Conservation (phyloP, 179 eudicot species). For the Patellifolia procumbens region DNA sequence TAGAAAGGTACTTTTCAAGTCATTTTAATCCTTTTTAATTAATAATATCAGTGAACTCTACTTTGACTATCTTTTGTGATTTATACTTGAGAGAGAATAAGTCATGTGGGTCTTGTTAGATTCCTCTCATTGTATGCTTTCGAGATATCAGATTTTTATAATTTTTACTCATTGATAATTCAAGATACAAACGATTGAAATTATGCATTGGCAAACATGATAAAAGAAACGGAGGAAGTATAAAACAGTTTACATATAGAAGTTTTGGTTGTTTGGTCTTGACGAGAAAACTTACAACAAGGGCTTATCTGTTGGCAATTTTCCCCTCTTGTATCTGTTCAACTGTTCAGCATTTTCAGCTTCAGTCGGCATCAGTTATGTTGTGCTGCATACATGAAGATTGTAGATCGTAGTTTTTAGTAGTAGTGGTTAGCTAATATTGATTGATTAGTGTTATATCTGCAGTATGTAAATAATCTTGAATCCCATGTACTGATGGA, state of each 20-base stretch:
- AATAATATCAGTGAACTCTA: background rate
- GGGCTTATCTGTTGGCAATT: background rate
- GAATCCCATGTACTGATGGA: conserved; percentile 1
- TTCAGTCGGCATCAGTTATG: background rate
- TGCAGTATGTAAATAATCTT: background rate
- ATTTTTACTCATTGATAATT: no score
- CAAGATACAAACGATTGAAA: no score
- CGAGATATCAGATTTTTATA: no score
- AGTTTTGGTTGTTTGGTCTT: background rate
- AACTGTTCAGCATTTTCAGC: no score
- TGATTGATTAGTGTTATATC: no score
- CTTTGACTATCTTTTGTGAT: no score
- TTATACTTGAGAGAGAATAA: no score
- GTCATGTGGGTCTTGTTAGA: no score
- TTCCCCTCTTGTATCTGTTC: background rate
- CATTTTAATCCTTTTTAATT: background rate
- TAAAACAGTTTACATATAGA: background rate
- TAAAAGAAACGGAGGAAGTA: no score
- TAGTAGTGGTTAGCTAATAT: no score
- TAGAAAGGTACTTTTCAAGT: conserved; percentile 41
- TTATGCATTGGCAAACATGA: no score
- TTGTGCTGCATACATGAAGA: background rate
- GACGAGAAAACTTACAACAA: background rate
- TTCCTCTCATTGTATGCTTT: no score
- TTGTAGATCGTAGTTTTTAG: background rate